A percentile compares a stretch with the other conserved stretches of the same genome.
phyloP scores from a whole-genome alignment of 192 early-diverging fungal species.

The Coemansia sp. region DNA sequence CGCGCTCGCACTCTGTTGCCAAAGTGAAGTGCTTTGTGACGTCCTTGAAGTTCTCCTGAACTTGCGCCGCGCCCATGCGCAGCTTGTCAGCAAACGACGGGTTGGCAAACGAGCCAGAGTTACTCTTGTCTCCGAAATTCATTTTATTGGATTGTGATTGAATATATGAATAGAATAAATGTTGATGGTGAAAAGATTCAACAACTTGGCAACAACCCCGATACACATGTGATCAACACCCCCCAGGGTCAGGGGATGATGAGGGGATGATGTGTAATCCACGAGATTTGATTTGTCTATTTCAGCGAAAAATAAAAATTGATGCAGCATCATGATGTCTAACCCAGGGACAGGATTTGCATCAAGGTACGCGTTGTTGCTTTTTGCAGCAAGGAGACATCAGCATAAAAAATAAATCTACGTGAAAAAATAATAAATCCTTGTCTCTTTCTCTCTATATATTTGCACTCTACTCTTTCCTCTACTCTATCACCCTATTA shows the following conservation, averaged over 20 bases:
- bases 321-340: neutral
- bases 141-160: conserved; percentile 8
- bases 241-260: neutral
- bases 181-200: neutral
- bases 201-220: neutral
- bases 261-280: neutral
- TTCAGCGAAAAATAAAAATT: neutral
- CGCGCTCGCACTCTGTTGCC: conserved; percentile 51
- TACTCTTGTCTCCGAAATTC: conserved; percentile 38
- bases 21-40: conserved; percentile 39
- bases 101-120: conserved; percentile 24
- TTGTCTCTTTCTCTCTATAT: no score
- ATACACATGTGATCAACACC: no score
- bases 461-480: no score
- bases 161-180: neutral
- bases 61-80: conserved; percentile 47
- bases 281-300: neutral
- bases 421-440: neutral
- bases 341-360: no score
- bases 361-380: neutral
- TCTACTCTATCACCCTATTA: no score
- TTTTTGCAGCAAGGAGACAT: no score
- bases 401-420: neutral
- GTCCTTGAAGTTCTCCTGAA: conserved; percentile 49
- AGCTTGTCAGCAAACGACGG: conserved; percentile 53